A percentile compares a stretch with the other conserved stretches of the same genome.
phyloP scores from a whole-genome alignment of 108 stramenopile species.

The Epipyxis sp. region DNA sequence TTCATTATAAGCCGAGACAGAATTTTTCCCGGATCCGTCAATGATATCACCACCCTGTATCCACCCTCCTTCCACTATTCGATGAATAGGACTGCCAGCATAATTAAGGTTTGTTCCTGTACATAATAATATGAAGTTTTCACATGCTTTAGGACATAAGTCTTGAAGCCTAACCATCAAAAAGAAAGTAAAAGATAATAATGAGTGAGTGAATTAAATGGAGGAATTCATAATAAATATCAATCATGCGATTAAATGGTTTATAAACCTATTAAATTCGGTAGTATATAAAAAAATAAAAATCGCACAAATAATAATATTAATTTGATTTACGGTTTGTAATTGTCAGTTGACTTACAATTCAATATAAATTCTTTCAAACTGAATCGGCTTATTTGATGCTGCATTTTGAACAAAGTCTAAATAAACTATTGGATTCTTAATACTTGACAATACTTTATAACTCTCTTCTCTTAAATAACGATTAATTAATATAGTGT shows the following conservation, averaged over 20 bases:
- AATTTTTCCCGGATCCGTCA: slow-evolving; percentile 27
- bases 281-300: too few species aligned
- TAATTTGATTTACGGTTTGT: background rate
- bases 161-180: too few species aligned
- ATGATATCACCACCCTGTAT: slow-evolving; percentile 24
- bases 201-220: too few species aligned
- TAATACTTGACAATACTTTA: background rate
- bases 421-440: background rate
- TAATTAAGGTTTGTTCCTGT: background rate
- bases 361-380: background rate
- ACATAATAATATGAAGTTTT: background rate
- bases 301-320: too few species aligned
- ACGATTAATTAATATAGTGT: slow-evolving; percentile 12
- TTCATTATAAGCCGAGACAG: background rate
- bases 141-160: background rate
- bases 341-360: background rate
- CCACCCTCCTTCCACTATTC: slow-evolving; percentile 18
- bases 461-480: background rate
- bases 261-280: too few species aligned
- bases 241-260: too few species aligned
- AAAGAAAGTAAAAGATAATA: too few species aligned
- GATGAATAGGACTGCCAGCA: slow-evolving; percentile 5
- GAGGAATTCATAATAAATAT: too few species aligned
- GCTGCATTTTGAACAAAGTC: background rate
- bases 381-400: background rate